phyloP scores from a whole-genome alignment of 352 stramenopile species.

The Thalassiosira livingstoniorum region DNA sequence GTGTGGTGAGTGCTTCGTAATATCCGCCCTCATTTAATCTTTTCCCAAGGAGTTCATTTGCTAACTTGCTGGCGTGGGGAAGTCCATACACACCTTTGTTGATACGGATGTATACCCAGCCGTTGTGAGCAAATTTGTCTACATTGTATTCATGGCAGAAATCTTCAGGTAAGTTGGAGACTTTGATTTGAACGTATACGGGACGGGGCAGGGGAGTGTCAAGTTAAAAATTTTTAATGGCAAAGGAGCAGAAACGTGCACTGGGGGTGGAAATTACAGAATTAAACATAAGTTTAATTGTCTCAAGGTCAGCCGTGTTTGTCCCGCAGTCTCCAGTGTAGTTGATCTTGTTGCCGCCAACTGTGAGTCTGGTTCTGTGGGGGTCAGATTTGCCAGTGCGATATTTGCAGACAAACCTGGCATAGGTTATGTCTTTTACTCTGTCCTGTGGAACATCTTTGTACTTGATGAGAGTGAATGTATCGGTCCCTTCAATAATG shows the following conservation, averaged over 20 bases:
- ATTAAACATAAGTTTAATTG: neutral
- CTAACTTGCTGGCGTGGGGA: constrained; percentile 20
- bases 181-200: neutral
- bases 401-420: no score
- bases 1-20: neutral
- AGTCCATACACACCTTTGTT: constrained; percentile 20
- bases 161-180: neutral
- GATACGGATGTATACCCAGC: constrained; percentile 1
- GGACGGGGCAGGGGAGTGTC: neutral
- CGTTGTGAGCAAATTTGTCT: neutral
- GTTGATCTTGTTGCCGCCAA: constrained; percentile 31
- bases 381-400: neutral
- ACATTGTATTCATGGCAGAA: constrained; percentile 3
- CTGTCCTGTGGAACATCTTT: neutral
- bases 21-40: constrained; percentile 20
- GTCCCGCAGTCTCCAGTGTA: constrained; percentile 26
- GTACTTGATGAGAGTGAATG: constrained; percentile 4
- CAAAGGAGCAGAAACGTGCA: constrained; percentile 1
- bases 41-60: constrained; percentile 18
- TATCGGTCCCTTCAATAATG: constrained; percentile 10
- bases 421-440: neutral
- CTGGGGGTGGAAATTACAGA: neutral
- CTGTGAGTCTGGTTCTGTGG: constrained; percentile 15
- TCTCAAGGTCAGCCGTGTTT: neutral
- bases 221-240: no score